Base-by-base conservation (phyloP, 1,284 basidiomycete genomes). In the Apiotrichum gamsii region DNA sequence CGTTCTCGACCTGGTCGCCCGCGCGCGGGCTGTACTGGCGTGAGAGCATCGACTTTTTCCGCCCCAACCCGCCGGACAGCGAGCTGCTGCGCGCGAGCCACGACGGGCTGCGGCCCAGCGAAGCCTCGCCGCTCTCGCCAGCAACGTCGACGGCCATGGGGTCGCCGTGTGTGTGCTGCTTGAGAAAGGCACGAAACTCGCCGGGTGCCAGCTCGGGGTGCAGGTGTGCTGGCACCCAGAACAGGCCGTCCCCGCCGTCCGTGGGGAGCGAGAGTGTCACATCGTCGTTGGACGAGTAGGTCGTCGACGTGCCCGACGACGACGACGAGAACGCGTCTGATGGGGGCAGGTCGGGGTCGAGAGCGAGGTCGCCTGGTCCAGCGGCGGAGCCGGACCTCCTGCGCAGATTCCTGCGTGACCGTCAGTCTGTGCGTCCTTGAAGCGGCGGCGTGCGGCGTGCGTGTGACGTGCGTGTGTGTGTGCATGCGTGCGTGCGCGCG, bases 171-270 rank as follows among this genome's bases (percentile, higher is more conserved):
- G 93, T 83, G 74, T 97, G 94, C 60, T 95, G 87, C 70, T 93
- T 88, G 59, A 98, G 81, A 65, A 97, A 96, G 23, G 84, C 84
- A 50, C 90, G 83, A 72, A 98, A 98, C 72, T 97, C 90, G 43
- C 84, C 83, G 10, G 95, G 95, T 1, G 93, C 94, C 65, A 98
- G 87, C 75, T 98, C 94, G 18, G 94, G 95, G 67, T 98, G 94
- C 19, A 96, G 77, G 47, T 86, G 82, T 14, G 94, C 94, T 32
- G 94, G 94, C 15, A 98, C 90, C 94, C 94, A 98, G 76, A 96
- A 97, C 51, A 96, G 81, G 11, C 61, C 61, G 13, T 64, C 61
- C 18, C 60, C 60, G 20, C 67, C 58, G 31, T 64, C 64, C 37
- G 65, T 59, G 23, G 62, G 60, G 3, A 65, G 57, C 11, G 62